Conservation (phyloP, 805 yeast genomes). For the Metschnikowia orientalis region DNA sequence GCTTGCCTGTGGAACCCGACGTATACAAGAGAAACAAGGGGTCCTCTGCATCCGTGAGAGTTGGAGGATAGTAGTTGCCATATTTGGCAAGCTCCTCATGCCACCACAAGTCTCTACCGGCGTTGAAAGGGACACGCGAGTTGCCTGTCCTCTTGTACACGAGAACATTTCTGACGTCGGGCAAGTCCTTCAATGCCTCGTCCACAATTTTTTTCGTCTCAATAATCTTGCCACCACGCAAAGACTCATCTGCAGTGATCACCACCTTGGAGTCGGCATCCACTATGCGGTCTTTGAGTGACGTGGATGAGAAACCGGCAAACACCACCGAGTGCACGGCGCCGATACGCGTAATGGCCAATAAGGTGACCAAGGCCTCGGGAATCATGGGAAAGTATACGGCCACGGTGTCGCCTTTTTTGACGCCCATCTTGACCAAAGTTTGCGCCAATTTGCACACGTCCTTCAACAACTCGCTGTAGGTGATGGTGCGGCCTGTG, state of each 20-base stretch:
- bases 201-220: constrained; percentile 92
- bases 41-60: constrained; percentile 85
- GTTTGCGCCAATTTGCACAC: constrained; percentile 86
- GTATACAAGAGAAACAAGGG: constrained; percentile 94
- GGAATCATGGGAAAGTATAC: constrained; percentile 97
- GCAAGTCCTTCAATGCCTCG: constrained; percentile 78
- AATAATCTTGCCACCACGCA: constrained; percentile 92
- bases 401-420: constrained; percentile 94
- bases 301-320: constrained; percentile 95
- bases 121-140: constrained; percentile 62
- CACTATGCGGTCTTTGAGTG: constrained; percentile 82
- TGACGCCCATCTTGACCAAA: constrained; percentile 77
- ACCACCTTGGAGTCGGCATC: constrained; percentile 85
- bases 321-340: constrained; percentile 95
- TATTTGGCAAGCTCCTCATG: constrained; percentile 80
- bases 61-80: constrained; percentile 83
- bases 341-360: constrained; percentile 91
- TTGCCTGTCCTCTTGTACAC: constrained; percentile 88
- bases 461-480: constrained; percentile 78
- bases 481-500: constrained; percentile 71
- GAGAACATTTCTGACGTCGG: constrained; percentile 73
- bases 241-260: constrained; percentile 92
- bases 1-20: constrained; percentile 97
- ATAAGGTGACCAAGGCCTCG: constrained; percentile 89
- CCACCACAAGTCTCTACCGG: constrained; percentile 93